phyloP scores from a whole-genome alignment of 805 yeast genomes.

The Zygotorulaspora danielsina region DNA sequence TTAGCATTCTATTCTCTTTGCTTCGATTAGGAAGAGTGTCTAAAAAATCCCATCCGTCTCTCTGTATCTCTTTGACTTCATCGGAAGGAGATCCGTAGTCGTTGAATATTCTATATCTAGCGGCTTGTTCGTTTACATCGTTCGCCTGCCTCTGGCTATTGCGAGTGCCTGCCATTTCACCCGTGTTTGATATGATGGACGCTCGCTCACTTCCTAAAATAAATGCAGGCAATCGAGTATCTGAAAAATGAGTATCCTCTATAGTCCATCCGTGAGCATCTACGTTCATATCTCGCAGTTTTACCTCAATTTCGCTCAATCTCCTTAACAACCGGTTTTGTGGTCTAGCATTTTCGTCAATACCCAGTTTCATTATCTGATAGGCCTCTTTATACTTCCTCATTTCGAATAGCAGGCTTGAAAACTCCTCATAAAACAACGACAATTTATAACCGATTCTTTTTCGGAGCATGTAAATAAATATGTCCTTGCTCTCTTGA shows the following conservation, averaged over 20 bases:
- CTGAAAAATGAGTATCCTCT: slow-evolving; percentile 6
- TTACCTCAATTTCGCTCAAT: slow-evolving; percentile 13
- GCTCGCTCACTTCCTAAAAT: slow-evolving; percentile 16
- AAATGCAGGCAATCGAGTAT: slow-evolving; percentile 7
- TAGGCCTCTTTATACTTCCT: slow-evolving; percentile 17
- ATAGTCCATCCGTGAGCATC: slow-evolving; percentile 6
- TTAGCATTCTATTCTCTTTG: slow-evolving; percentile 58
- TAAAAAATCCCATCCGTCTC: slow-evolving; percentile 41
- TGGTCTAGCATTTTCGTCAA: slow-evolving; percentile 65
- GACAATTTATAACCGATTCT: slow-evolving; percentile 67
- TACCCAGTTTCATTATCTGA: slow-evolving; percentile 24
- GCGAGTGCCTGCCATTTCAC: not conserved
- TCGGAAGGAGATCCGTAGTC: slow-evolving; percentile 3
- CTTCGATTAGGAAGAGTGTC: slow-evolving; percentile 48
- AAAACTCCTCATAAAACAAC: slow-evolving; percentile 73
- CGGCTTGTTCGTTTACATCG: not conserved
- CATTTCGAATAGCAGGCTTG: slow-evolving; percentile 37
- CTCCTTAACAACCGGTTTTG: slow-evolving; percentile 37
- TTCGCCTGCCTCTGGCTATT: not conserved
- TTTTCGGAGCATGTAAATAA: slow-evolving; percentile 63
- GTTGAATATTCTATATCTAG: slow-evolving; percentile 9
- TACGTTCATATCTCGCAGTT: slow-evolving; percentile 14
- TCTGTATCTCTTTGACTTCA: slow-evolving; percentile 9
- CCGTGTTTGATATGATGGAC: slow-evolving; percentile 3
- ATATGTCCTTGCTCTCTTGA: slow-evolving; percentile 67